Base-by-base conservation (phyloP, 1,284 basidiomycete species). In the Moniliella sp. region DNA sequence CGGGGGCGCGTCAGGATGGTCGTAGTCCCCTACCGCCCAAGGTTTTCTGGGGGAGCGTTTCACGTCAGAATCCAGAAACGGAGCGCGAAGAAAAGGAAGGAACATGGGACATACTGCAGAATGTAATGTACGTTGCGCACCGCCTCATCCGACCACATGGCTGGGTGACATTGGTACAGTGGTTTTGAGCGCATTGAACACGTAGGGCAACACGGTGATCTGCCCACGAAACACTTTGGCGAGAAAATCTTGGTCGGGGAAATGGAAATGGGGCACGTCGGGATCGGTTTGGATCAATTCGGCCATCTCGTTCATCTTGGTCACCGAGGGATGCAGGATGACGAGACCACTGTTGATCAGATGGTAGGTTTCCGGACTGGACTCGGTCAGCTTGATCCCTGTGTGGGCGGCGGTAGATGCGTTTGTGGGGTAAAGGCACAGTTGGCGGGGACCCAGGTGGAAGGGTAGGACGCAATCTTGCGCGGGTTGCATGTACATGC, bases 401-500 rank as follows among this genome's bases (percentile, higher is more conserved):
- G 46, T 13, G 57, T 62, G 12, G 69, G 62, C 21, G 66, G 66
- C 0, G 57, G 62, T 15, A 47, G 42, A 11, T 48, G 45, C 1
- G 32, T 8, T 29, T 53, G 52, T 4, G 75, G 67, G 1, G 75
- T 76, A 61, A 79, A 74, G 12, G 77, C 74, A 61, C 86, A 94
- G 53, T 93, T 91, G 34, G 65, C 73, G 4, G 86, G 83, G 17
- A 74, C 82, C 86, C 86, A 94, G 56, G 91, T 81, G 4, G 55
- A 48, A 2, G 88, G 86, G 61, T 94, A 94, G 51, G 84, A 78
- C 1, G 67, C 45, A 26, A 86, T 62, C 52, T 73, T 74, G 32
- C 74, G 71, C 5, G 86, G 86, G 57, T 94, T 94, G 66, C 86
- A 94, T 1, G 83, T 76, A 55, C 86, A 94, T 5, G 74, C 84